A percentile compares a stretch with the other conserved stretches of the same genome.
These are phyloP conservation scores for Exutisphaerella laricina DNA, from an alignment of 2,329 filamentous ascomycete genomes.

Conservation along the genomic window DNA sequence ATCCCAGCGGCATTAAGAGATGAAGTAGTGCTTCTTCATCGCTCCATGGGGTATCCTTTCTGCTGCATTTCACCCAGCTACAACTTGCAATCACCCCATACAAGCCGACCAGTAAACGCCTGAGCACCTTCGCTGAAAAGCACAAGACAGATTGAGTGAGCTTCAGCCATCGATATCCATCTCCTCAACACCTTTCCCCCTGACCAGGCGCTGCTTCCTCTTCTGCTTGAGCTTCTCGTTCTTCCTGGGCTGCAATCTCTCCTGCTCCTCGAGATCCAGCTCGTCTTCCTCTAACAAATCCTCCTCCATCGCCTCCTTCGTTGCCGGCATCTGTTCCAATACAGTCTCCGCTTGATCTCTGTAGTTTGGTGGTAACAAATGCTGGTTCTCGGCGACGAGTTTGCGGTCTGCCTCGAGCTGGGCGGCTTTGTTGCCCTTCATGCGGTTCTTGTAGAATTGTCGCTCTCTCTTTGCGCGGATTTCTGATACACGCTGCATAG, in stretches of 20 bases:
- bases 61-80: background rate
- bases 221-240: conserved; percentile 37
- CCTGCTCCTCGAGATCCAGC: conserved; percentile 54
- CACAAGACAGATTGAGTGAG: background rate
- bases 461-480: conserved; percentile 78
- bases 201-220: conserved; percentile 44
- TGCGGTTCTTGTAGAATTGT: conserved; percentile 88
- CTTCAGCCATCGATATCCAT: conserved; percentile 37
- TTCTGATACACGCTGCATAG: conserved; percentile 86
- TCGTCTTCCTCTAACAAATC: conserved; percentile 56
- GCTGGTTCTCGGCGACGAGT: conserved; percentile 85
- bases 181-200: conserved; percentile 39
- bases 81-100: background rate
- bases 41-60: background rate
- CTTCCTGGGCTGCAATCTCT: conserved; percentile 38
- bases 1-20: too few relatives aligned
- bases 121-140: conserved; percentile 7
- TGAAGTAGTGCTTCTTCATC: too few relatives aligned
- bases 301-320: conserved; percentile 42
- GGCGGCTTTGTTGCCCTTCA: conserved; percentile 82
- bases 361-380: conserved; percentile 66
- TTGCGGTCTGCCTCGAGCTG: conserved; percentile 76
- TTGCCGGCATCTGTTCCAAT: conserved; percentile 55
- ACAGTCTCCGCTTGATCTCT: conserved; percentile 43
- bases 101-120: background rate